Conservation (phyloP, 768 basidiomycete genomes). For the Kwoniella heveanensis region DNA sequence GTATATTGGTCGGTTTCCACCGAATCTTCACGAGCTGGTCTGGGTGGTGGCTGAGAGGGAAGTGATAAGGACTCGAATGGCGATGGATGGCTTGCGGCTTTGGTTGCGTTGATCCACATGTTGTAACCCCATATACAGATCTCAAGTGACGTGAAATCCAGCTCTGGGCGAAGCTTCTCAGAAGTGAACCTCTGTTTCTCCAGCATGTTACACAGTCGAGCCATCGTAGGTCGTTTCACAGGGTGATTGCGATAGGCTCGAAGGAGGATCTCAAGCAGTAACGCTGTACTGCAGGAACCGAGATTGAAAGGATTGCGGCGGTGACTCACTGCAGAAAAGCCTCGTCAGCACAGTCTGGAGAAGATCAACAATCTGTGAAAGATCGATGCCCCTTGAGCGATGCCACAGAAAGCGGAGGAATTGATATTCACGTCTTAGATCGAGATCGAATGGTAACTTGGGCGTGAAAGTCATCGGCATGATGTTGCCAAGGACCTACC, state of each 20-base stretch:
- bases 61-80: background rate
- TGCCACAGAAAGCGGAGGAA: no score
- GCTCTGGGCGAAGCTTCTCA: background rate
- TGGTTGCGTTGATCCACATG: background rate
- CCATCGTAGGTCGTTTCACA: background rate
- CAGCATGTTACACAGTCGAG: background rate
- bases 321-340: background rate
- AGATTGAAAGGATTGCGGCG: background rate
- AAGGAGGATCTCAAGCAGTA: background rate
- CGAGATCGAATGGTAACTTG: background rate
- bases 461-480: background rate
- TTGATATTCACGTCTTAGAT: background rate
- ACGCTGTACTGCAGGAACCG: background rate
- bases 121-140: background rate
- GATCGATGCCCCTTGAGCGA: no score
- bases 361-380: no score
- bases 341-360: no score
- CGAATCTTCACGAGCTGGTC: no score
- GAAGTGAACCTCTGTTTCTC: background rate
- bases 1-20: no score
- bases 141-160: background rate
- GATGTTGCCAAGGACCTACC: background rate
- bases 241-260: background rate
- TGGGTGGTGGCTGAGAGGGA: background rate
- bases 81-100: background rate